Percentiles rank a stretch among this genome's conserved stretches.
These are phyloP conservation scores for Cymodocea nodosa DNA, from an alignment of 116 monocot species.

Conservation along the genomic window DNA sequence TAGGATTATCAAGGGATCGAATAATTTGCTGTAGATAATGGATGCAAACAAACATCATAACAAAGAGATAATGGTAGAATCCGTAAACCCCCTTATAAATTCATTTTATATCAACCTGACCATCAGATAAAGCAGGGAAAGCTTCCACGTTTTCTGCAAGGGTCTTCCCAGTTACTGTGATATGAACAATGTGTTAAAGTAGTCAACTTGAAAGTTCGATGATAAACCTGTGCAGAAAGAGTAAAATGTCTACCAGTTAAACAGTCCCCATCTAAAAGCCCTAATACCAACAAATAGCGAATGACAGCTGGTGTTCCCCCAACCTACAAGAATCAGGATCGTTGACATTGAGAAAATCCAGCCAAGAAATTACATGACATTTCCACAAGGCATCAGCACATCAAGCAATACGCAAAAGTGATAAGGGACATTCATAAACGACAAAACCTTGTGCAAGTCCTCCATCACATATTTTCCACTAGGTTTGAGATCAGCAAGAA, in stretches of 20 bases:
- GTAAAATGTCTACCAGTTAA: constrained; percentile 49
- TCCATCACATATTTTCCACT: constrained; percentile 99
- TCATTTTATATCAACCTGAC: constrained; percentile 43
- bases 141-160: constrained; percentile 81
- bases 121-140: constrained; percentile 67
- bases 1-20: constrained; percentile 64
- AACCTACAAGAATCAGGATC: constrained; percentile 30
- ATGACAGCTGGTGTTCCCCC: constrained; percentile 94
- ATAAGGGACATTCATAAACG: neutral
- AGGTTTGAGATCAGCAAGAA: constrained; percentile 98
- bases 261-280: constrained; percentile 77
- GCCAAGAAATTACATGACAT: neutral
- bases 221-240: neutral
- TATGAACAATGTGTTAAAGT: neutral
- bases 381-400: neutral
- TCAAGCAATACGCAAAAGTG: neutral
- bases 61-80: neutral
- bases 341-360: neutral
- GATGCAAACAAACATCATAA: neutral
- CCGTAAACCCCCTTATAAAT: neutral
- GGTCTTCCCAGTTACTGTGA: constrained; percentile 87
- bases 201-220: neutral
- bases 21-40: constrained; percentile 69
- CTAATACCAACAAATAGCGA: constrained; percentile 76
- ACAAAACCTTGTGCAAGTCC: constrained; percentile 82